Evolutionary conservation across 2,329 filamentous ascomycete genomes (phyloP), one percentile per base, ranked within the genome.

Genomic region (Ophiobolus disseminans): DNA sequence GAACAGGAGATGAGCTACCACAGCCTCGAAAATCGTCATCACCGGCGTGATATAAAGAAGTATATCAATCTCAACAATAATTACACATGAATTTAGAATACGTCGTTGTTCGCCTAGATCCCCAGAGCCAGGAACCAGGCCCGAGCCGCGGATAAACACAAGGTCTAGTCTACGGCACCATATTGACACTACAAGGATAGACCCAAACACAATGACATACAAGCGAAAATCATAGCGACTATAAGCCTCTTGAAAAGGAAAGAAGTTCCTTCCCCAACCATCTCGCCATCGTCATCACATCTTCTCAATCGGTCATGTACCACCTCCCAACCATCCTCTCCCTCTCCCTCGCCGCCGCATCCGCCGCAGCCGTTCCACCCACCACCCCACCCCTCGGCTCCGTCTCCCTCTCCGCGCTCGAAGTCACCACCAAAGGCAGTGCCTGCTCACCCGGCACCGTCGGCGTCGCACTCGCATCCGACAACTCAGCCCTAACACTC

Each of bases 401-500:
- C 10, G 53, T 58, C 13, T 47, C 48, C 13, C 36, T 58, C 2
- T 47, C 55, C 16, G 39, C 48, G 2, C 51, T 60, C 13, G 53
- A 61, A 14, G 49, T 63, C 19, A 57, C 58, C 32, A 60, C 56
- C n/a, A 53, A 60, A 20, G 63, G 63, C 20, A 58, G 53, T 40
- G 62, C 60, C 1, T 65, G 63, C 39, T 47, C 48, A 10, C 37
- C 53, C 8, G 60, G 58, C 16, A 50, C 50, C 13, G 60, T 63
- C 11, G 53, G 46, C 21, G 57, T 57, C 5, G 45, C 50, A 10
- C 50, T 65, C 22, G 52, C 62, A 1, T 11, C 32, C 1, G 62
- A 65, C 35, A 62, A 62, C 34, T 60, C 60, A 3, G 48, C 55
- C 10, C 37, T 66, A 25, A 66, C 60, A 3, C 17, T 66, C 13